Evolutionary conservation across 257 asterid species (phyloP).

Genomic region (Gardenia jasminoides): DNA sequence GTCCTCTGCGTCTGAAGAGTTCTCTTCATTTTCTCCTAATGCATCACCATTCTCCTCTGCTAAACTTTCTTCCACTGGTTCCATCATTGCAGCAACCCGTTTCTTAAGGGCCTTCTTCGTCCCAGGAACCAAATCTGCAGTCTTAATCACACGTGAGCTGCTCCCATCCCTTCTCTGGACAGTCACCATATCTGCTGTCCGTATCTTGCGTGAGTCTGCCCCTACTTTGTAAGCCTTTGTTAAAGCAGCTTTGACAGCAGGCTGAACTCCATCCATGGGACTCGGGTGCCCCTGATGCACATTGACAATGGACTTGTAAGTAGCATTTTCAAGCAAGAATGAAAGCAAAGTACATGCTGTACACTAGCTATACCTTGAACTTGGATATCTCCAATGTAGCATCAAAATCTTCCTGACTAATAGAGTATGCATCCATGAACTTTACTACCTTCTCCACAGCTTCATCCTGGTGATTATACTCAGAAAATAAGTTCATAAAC

Average conservation of each 20-base stretch:
- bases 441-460: conserved; percentile 81
- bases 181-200: too few relatives aligned
- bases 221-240: conserved; percentile 64
- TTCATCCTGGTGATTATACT: conserved; percentile 63
- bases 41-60: conserved; percentile 44
- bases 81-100: conserved; percentile 92
- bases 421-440: conserved; percentile 87
- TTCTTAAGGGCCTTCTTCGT: conserved; percentile 81
- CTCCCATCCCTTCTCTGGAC: conserved; percentile 43
- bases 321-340: not conserved
- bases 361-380: conserved; percentile 58
- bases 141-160: conserved; percentile 69
- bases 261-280: conserved; percentile 83
- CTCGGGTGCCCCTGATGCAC: conserved; percentile 67
- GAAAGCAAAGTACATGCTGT: not conserved
- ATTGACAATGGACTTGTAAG: not conserved
- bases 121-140: conserved; percentile 94
- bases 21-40: conserved; percentile 59
- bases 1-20: conserved; percentile 68
- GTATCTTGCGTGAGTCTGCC: too few relatives aligned
- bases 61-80: conserved; percentile 63
- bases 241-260: conserved; percentile 85
- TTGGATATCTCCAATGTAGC: conserved; percentile 77
- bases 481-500: conserved; percentile 18
- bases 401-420: conserved; percentile 88